A percentile compares a stretch with the other conserved stretches of the same genome.
phyloP scores from a whole-genome alignment of 2,329 filamentous ascomycete species.

The Clonostachys solani region DNA sequence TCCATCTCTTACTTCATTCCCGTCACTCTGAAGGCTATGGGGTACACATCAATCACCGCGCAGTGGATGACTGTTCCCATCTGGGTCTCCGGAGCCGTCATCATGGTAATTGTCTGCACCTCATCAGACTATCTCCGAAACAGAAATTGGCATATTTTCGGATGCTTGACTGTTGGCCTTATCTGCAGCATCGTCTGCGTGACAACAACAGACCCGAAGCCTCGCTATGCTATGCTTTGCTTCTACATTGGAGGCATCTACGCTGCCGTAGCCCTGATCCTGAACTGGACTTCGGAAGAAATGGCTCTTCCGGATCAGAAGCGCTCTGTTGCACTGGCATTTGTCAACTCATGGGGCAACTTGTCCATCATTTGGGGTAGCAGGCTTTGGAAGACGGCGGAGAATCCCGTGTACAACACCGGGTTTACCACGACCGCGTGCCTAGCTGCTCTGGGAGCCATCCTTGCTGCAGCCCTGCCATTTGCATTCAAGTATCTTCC shows the following conservation, averaged over 20 bases:
- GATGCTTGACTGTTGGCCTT: constrained; percentile 1
- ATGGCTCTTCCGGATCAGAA: constrained; percentile 8
- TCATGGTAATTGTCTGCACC: constrained; percentile 10
- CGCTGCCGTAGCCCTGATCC: constrained; percentile 6
- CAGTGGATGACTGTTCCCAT: constrained; percentile 19
- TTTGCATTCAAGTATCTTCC: not conserved
- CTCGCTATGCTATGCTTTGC: constrained; percentile 4
- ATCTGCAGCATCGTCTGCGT: constrained; percentile 5
- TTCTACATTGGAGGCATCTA: constrained; percentile 6
- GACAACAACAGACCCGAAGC: constrained; percentile 11
- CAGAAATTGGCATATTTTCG: constrained; percentile 14
- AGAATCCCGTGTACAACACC: constrained; percentile 2
- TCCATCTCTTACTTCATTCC: constrained; percentile 38
- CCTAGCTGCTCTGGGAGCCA: not conserved
- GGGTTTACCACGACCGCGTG: constrained; percentile 2
- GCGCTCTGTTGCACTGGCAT: constrained; percentile 7
- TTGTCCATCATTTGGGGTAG: constrained; percentile 9
- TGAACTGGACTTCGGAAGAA: constrained; percentile 8
- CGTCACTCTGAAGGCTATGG: constrained; percentile 14
- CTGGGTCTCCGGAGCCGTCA: constrained; percentile 11
- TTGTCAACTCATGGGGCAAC: constrained; percentile 9
- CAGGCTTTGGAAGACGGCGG: constrained; percentile 7
- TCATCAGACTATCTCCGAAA: constrained; percentile 15
- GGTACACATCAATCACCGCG: constrained; percentile 14
- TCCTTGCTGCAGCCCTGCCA: not conserved